Base-by-base conservation (phyloP, 768 basidiomycete species). In the Rubroboletus satanas region DNA sequence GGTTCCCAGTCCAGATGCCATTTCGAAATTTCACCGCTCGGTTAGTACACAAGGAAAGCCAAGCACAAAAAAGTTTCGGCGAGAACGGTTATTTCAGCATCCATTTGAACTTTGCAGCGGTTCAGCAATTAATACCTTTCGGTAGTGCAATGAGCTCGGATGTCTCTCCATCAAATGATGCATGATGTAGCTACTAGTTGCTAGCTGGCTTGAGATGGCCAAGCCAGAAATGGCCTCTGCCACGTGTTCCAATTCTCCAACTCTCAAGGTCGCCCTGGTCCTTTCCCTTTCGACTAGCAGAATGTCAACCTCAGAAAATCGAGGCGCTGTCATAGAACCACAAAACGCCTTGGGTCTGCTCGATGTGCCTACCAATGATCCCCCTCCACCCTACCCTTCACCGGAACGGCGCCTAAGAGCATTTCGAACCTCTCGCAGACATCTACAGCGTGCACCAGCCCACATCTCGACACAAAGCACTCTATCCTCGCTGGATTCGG, bases 321-420 rank as follows among this genome's bases (percentile, higher is more conserved):
- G 7, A n/a, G 35, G 11, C 39, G 9, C 38, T n/a, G 17, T 26
- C 38, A 12, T 21, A 9, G 50, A 55, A 7, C 58, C 54, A 28
- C 54, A 54, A 11, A 56, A 52, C 17, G 47, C 49, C 3, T 26
- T 61, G 14, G 54, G 56, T 38, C 49, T 59, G 0, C 46, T 60
- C 28, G 63, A 62, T 18, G 42, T 41, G 0, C 45, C 62, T 2
- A 51, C 54, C 6, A 53, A 69, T 10, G 87, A 89, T 60, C 87
- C 87, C 4, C 87, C 87, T 10, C 87, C 87, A 0, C 87, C 87
- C 2, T 89, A 89, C 67, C 87, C 85, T 18, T 74, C 77, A 1
- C 72, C 68, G 33, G 67, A 77, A 55, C 74, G 82, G 21, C 78
- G 80, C 36, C 52, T 69, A 7, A 70, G 77, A 49, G 55, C 71